phyloP scores from a whole-genome alignment of 345 rosid species.

The Camelina hispida region DNA sequence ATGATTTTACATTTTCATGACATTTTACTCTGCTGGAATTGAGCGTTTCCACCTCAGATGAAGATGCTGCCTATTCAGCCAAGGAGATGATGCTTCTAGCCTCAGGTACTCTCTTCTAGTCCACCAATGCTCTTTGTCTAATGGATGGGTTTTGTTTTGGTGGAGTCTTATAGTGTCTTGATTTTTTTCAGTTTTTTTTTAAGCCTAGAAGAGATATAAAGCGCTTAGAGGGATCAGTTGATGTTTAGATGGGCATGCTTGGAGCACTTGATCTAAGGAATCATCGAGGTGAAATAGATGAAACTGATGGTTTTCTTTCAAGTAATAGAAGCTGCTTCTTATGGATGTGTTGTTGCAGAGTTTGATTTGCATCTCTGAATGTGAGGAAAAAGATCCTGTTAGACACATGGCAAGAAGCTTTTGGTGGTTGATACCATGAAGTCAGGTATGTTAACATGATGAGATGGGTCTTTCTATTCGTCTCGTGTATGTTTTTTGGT shows the following conservation, averaged over 20 bases:
- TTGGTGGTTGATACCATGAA: constrained; percentile 14
- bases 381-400: no score
- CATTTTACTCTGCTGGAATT: constrained; percentile 71
- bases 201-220: constrained; percentile 79
- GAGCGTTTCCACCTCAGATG: constrained; percentile 87
- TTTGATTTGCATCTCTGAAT: no score
- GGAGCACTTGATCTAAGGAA: constrained; percentile 73
- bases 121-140: constrained; percentile 2
- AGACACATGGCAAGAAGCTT: neutral
- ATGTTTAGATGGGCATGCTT: constrained; percentile 81
- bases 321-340: constrained; percentile 25
- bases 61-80: constrained; percentile 85
- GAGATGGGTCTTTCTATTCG: neutral
- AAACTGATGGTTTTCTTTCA: constrained; percentile 7
- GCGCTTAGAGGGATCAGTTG: constrained; percentile 66
- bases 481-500: neutral
- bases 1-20: neutral
- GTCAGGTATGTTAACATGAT: no score
- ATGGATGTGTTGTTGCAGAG: no score
- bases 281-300: constrained; percentile 54
- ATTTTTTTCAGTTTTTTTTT: constrained; percentile 26
- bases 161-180: constrained; percentile 4
- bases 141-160: neutral
- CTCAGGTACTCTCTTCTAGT: constrained; percentile 56
- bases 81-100: constrained; percentile 17